Evolutionary conservation across 345 rosid species (phyloP).

Genomic region (Turritis glabra): DNA sequence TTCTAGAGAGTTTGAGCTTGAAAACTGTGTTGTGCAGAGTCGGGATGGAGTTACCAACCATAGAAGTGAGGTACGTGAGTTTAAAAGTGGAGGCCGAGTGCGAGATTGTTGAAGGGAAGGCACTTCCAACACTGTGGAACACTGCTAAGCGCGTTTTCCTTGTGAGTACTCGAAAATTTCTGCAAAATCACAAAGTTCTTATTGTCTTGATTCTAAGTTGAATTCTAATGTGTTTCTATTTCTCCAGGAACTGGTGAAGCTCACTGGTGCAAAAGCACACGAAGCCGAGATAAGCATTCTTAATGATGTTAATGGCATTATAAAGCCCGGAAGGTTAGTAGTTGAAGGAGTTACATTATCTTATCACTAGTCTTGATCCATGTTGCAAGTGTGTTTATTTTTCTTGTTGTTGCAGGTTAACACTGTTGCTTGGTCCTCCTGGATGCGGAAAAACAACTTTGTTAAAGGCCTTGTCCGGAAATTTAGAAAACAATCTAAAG

Average conservation of each 20-base stretch:
- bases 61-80: conserved; percentile 65
- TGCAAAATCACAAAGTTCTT: conserved; percentile 13
- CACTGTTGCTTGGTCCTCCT: conserved; percentile 84
- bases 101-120: conserved; percentile 67
- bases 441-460: conserved; percentile 82
- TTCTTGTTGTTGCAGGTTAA: conserved; percentile 49
- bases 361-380: conserved; percentile 1
- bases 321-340: conserved; percentile 70
- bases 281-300: conserved; percentile 62
- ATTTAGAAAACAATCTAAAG: conserved; percentile 55
- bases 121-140: conserved; percentile 86
- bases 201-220: background rate
- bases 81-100: conserved; percentile 68
- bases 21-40: conserved; percentile 46
- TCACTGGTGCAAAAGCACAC: conserved; percentile 44
- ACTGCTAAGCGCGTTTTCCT: conserved; percentile 45
- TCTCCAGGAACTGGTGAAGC: conserved; percentile 49
- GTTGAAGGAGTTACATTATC: background rate
- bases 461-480: conserved; percentile 74
- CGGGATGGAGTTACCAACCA: conserved; percentile 64
- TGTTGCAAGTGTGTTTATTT: background rate
- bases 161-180: conserved; percentile 44
- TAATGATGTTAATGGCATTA: conserved; percentile 57
- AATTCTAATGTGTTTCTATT: background rate
- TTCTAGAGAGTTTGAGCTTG: background rate